Evolutionary conservation across 73 alveolate genomes (phyloP).

Genomic region (Tetrahymena elliotti): DNA sequence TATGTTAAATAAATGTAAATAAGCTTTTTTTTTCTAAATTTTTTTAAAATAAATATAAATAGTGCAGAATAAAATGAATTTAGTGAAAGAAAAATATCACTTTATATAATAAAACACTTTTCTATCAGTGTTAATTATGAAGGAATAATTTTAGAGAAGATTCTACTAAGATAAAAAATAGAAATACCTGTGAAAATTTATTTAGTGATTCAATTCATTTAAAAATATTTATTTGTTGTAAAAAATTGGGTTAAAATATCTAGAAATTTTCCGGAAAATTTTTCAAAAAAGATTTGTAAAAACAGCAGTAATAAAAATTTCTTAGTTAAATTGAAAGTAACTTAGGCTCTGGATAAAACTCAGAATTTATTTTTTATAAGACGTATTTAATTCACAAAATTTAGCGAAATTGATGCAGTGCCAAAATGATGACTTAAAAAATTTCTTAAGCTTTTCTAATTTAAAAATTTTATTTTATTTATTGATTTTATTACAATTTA

Average conservation of each 20-base stretch:
- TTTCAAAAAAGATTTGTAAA: not conserved
- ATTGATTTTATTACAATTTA: not conserved
- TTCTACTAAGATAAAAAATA: not conserved
- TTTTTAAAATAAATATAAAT: no score
- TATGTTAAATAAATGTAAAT: no score
- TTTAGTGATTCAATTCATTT: not conserved
- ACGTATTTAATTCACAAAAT: not conserved
- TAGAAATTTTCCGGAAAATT: not conserved
- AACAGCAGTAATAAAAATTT: not conserved
- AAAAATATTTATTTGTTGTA: no score
- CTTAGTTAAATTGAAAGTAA: not conserved
- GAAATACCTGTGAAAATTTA: not conserved
- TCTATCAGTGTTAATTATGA: no score
- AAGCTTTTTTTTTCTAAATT: not conserved
- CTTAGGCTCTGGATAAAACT: not conserved
- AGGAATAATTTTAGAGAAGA: not conserved
- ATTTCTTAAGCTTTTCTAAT: not conserved
- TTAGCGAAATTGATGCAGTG: not conserved
- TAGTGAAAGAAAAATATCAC: not conserved
- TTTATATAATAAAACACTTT: no score
- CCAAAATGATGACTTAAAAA: not conserved
- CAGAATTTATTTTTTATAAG: not conserved
- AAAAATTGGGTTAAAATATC: not conserved
- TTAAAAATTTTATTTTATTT: not conserved
- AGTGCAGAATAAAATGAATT: no score